Evolutionary conservation across 495 filamentous ascomycete genomes (phyloP), one percentile per base, ranked within the genome.

Genomic region (Penicillium cosmopolitanum): DNA sequence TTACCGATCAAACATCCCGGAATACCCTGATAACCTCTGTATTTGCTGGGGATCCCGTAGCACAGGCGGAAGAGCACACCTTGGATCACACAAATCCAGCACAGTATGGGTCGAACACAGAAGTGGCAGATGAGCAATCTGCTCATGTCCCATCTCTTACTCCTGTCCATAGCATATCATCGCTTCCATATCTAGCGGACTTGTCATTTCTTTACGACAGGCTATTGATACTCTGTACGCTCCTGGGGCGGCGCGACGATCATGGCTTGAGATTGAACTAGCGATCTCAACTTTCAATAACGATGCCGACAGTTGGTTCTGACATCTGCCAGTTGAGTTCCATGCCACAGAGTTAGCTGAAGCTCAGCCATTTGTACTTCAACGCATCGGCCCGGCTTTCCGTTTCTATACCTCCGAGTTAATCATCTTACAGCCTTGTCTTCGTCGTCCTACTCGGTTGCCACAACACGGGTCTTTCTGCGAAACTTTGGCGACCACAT

Each of bases 381-480:
- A 69, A 42, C 67, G 73, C 23, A 53, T 58, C 28, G 67, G 72
- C n/a, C 68, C 84, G 6, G 79, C 75, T 2, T 77, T 88, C 57
- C 74, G 77, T 35, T 87, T 82, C 58, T 80, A 84, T 58, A 82
- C 81, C 58, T 75, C 80, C 13, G 74, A 75, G 34, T 81, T 87
- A 44, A 74, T 87, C 21, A 77, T 85, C 47, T 75, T 77, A 44
- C 82, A 87, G 10, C 87, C 86, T 15, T 86, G 80, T 64, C 73
- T 89, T 10, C 85, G 83, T 58, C 74, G 77, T 11, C 62, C 80
- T n/a, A 80, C 56, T 42, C 58, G 51, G 31, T 16, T 38, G 21
- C 16, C 28, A 42, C 25, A 46, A 40, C 4, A 19, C 0, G 34
- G 55, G 10, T 43, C 58, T 16, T 51, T 82, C 60, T 82, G 83